Conservation (phyloP, 352 stramenopile genomes). For the Globisporangium carolinianum region DNA sequence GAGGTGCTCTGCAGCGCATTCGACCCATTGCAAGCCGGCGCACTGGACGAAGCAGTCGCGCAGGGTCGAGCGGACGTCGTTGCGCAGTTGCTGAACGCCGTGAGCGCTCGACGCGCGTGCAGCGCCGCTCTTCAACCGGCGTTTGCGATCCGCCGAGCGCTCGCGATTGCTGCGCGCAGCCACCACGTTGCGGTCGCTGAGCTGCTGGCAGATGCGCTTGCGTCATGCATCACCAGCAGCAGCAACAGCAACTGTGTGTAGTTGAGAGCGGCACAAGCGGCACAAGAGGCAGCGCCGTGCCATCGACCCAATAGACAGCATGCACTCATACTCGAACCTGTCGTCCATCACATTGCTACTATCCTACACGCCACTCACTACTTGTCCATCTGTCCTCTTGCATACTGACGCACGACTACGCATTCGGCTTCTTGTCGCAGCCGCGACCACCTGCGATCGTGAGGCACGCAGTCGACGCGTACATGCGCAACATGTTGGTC, state of each 20-base stretch:
- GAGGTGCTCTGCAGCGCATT: not conserved
- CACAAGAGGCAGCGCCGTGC: not conserved
- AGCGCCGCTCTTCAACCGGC: not conserved
- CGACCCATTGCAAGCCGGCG: not conserved
- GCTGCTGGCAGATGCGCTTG: not conserved
- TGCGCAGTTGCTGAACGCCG: not conserved
- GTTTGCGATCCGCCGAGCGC: not conserved
- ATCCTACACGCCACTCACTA: conserved; percentile 1
- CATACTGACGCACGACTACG: not conserved
- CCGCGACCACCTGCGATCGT: conserved; percentile 15
- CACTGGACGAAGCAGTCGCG: not conserved
- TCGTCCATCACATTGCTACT: not conserved
- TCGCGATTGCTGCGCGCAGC: not conserved
- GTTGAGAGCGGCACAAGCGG: too few relatives aligned
- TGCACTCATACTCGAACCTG: not conserved
- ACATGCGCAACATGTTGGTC: conserved; percentile 23
- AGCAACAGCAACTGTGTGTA: too few relatives aligned
- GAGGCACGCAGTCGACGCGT: conserved; percentile 18
- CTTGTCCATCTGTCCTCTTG: not conserved
- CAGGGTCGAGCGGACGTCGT: conserved; percentile 1
- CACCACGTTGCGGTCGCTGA: not conserved
- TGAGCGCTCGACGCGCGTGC: not conserved
- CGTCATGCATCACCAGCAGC: too few relatives aligned
- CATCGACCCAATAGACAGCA: not conserved
- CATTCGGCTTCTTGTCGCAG: conserved; percentile 5